Base-by-base conservation (phyloP, 192 early-diverging fungal genomes). In the Mortierella claussenii region DNA sequence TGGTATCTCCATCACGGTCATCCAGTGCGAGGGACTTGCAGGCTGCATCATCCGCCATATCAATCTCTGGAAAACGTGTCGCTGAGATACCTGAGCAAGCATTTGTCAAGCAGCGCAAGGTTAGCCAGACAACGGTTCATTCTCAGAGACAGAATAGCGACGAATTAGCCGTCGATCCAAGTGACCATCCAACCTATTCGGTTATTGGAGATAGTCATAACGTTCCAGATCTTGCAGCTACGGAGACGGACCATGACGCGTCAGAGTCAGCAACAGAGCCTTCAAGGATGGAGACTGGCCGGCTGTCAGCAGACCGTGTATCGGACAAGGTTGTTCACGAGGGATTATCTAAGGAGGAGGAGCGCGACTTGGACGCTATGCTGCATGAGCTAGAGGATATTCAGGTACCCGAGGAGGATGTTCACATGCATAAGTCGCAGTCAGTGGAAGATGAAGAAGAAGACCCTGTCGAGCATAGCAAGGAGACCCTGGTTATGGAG, bases 81-180 rank as follows among this genome's bases (percentile, higher is more conserved):
- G 70, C 70, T 10, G 70, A 75, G 32, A 47, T 74, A 49, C 70
- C 70, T 3, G 70, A 55, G 23, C 37, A 75, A 11, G 26, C 37
- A 1, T 60, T 42, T 60, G 56, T 53, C 23, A 75, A 75, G 28
- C 70, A 75, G 32, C 44, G 69, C 23, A 73, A 73, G 42, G 69
- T 73, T 45, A 73, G 69, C 42, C 69, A 64, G 27, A 27, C 55
- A 27, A 64, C 28, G 2, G 48, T 59, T 4, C 60, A 73, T 2
- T 36, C 69, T 6, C 61, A 63, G 34, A 61, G 51, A 13, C 31
- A 44, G 23, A 30, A 36, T 9, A 53, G 47, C 17, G 42, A 12
- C 20, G 57, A 55, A 2, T 10, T 5, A 3, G 30, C 40, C 12
- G 10, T 44, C 28, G 40, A 3, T 28, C 20, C 24, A 21, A 46